A percentile compares a stretch with the other conserved stretches of the same genome.
phyloP scores from a whole-genome alignment of 805 yeast species.

The Lipomyces sp. region DNA sequence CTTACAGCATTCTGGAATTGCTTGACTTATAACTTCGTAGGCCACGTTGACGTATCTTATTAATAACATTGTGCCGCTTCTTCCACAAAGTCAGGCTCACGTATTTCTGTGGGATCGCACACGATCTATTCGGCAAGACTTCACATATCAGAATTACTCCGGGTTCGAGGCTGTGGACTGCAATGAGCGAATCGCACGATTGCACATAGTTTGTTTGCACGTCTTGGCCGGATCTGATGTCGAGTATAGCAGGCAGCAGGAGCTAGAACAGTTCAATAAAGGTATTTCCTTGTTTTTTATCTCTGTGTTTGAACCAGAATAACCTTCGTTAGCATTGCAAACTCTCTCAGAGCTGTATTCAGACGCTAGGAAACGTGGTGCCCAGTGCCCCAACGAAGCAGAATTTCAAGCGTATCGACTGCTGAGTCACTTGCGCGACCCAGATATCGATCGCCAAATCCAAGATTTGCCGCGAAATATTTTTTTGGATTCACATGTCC shows the following conservation, averaged over 20 bases:
- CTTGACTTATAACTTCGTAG: conserved; percentile 37
- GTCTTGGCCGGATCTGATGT: conserved; percentile 74
- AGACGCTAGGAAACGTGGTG: conserved; percentile 73
- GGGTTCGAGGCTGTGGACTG: conserved; percentile 95
- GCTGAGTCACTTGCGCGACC: conserved; percentile 77
- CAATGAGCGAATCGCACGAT: conserved; percentile 86
- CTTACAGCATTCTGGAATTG: neutral
- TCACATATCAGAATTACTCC: conserved; percentile 89
- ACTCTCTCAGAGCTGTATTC: conserved; percentile 85
- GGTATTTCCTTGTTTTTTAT: conserved; percentile 4
- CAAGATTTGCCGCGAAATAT: conserved; percentile 68
- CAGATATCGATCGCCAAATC: conserved; percentile 77
- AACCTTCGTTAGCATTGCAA: conserved; percentile 60
- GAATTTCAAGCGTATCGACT: conserved; percentile 90
- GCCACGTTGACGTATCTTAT: conserved; percentile 73
- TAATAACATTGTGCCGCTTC: conserved; percentile 60
- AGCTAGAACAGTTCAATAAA: conserved; percentile 90
- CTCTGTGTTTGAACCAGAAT: neutral
- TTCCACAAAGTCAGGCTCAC: conserved; percentile 77
- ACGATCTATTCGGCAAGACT: conserved; percentile 94
- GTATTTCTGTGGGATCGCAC: conserved; percentile 97
- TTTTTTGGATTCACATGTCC: conserved; percentile 60
- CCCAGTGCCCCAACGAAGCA: conserved; percentile 78
- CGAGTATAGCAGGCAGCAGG: conserved; percentile 93
- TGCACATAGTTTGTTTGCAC: conserved; percentile 81